phyloP scores from a whole-genome alignment of 2,329 filamentous ascomycete species.

The Hortaea werneckii region DNA sequence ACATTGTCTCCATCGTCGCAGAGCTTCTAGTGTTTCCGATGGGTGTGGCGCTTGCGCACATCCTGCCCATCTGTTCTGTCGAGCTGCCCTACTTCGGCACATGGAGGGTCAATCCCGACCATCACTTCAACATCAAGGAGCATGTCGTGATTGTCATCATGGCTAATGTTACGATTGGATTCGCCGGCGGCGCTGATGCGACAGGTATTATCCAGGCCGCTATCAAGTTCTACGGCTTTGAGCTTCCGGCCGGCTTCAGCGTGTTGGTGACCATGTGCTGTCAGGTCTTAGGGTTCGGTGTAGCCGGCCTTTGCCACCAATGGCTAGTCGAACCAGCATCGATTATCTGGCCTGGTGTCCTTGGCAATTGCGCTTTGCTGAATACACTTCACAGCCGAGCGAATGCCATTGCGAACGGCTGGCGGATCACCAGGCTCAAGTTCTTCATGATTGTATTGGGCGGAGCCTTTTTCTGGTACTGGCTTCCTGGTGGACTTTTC shows the following conservation, averaged over 20 bases:
- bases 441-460: constrained; percentile 72
- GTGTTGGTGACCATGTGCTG: constrained; percentile 75
- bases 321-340: constrained; percentile 76
- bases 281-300: constrained; percentile 76
- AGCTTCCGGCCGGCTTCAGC: constrained; percentile 66
- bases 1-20: constrained; percentile 81
- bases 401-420: constrained; percentile 60
- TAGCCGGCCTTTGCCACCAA: constrained; percentile 69
- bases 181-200: constrained; percentile 43
- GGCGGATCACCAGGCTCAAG: constrained; percentile 63
- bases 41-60: constrained; percentile 66
- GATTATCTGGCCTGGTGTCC: constrained; percentile 85
- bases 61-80: constrained; percentile 47
- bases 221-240: constrained; percentile 78
- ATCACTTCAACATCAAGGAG: constrained; percentile 49
- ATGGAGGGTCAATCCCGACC: constrained; percentile 20
- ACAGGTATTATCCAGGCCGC: constrained; percentile 66
- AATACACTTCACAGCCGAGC: constrained; percentile 67
- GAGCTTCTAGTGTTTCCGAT: constrained; percentile 75
- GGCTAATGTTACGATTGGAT: constrained; percentile 41
- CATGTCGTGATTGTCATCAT: constrained; percentile 36
- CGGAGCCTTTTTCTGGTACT: constrained; percentile 65
- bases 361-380: constrained; percentile 86
- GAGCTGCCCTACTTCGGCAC: constrained; percentile 38
- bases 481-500: constrained; percentile 71